Percentiles rank a stretch among this genome's conserved stretches.
Conservation (phyloP, 129 eudicot species). For the Flaveria robusta region DNA sequence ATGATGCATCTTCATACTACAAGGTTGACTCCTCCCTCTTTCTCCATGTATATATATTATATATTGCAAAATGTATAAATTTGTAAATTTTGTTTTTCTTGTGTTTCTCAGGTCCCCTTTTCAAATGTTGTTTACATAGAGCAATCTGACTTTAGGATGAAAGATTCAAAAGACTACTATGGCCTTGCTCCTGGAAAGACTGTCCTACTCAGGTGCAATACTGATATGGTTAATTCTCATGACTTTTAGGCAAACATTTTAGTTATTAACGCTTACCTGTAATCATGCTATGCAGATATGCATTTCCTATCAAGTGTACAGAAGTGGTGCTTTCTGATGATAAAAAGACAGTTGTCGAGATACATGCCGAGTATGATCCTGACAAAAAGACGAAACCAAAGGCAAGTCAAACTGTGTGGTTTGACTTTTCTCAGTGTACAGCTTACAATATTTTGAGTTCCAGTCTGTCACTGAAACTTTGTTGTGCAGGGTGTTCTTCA, state of each 20-base stretch:
- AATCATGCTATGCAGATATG: slow-evolving; percentile 50
- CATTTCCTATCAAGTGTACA: slow-evolving; percentile 88
- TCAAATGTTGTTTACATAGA: slow-evolving; percentile 80
- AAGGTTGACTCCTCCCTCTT: slow-evolving; percentile 46
- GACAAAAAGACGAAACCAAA: slow-evolving; percentile 79
- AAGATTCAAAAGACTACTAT: slow-evolving; percentile 92
- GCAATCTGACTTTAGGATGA: slow-evolving; percentile 72
- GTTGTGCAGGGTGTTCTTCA: slow-evolving; percentile 76
- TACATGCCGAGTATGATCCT: slow-evolving; percentile 85
- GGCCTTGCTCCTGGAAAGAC: slow-evolving; percentile 95
- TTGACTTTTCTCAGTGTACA: not conserved
- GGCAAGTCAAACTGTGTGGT: slow-evolving; percentile 39
- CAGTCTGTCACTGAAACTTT: not conserved
- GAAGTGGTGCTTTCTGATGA: slow-evolving; percentile 79
- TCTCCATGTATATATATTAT: not conserved
- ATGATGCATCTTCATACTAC: slow-evolving; percentile 71
- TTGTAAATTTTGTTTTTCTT: not conserved
- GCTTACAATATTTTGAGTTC: not conserved
- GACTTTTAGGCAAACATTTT: not conserved
- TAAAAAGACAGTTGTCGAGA: slow-evolving; percentile 66
- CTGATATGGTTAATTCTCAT: slow-evolving; percentile 2
- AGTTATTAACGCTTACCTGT: not conserved
- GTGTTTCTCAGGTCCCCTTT: slow-evolving; percentile 63
- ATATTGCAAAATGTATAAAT: not conserved
- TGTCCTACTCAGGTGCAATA: slow-evolving; percentile 67